Conservation (phyloP, 306 rosid genomes). For the Malus orientalis region DNA sequence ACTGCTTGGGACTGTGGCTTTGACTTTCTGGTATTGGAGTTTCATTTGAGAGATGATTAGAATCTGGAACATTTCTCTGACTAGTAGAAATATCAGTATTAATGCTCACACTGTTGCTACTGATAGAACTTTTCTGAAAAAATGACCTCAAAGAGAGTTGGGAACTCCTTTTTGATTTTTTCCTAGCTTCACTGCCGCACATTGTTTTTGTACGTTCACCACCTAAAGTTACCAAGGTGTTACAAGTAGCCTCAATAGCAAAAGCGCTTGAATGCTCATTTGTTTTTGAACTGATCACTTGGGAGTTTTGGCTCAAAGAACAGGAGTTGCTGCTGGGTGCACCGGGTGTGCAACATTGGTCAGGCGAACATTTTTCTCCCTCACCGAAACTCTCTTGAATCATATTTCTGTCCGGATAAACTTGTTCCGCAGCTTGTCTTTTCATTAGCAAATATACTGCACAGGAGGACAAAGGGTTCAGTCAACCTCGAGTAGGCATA, state of each 20-base stretch:
- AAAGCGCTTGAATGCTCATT: slow-evolving; percentile 9
- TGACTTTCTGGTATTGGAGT: slow-evolving; percentile 26
- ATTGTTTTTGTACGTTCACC: slow-evolving; percentile 19
- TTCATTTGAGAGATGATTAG: slow-evolving; percentile 29
- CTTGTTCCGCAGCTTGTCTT: slow-evolving; percentile 45
- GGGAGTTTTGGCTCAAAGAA: slow-evolving; percentile 34
- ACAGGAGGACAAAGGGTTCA: slow-evolving; percentile 16
- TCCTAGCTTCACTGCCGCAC: slow-evolving; percentile 32
- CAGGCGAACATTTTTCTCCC: slow-evolving; percentile 23
- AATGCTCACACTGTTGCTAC: slow-evolving; percentile 17
- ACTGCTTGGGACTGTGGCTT: slow-evolving; percentile 22
- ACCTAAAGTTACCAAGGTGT: slow-evolving; percentile 6
- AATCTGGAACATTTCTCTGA: slow-evolving; percentile 30
- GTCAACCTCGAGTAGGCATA: slow-evolving; percentile 2
- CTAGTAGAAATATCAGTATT: slow-evolving; percentile 17
- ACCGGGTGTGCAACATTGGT: slow-evolving; percentile 16
- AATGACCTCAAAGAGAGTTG: slow-evolving; percentile 71
- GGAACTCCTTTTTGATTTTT: slow-evolving; percentile 57
- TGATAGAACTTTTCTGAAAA: slow-evolving; percentile 46
- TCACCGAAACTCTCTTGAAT: slow-evolving; percentile 21
- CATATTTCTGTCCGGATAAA: slow-evolving; percentile 6
- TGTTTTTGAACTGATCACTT: slow-evolving; percentile 22
- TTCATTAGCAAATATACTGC: slow-evolving; percentile 73
- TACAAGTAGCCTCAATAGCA: slow-evolving; percentile 20
- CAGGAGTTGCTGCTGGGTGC: slow-evolving; percentile 14